phyloP scores from a whole-genome alignment of 441 rosid species.

The Bocquillonia castaneifolia region DNA sequence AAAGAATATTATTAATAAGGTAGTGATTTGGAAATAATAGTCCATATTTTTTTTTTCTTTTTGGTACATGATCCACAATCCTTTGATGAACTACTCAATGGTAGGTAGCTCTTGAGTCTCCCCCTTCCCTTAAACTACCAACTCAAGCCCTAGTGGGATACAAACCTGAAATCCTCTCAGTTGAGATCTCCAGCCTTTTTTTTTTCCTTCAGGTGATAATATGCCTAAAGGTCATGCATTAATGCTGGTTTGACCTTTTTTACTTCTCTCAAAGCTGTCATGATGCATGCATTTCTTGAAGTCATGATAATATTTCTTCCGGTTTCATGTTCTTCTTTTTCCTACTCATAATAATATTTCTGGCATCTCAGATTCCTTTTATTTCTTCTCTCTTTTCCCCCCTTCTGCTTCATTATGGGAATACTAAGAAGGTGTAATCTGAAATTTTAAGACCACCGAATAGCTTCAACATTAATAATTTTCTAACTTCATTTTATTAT shows the following conservation, averaged over 20 bases:
- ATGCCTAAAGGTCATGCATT: background rate
- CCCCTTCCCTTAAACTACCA: background rate
- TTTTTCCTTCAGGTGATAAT: background rate
- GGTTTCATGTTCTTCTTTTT: background rate
- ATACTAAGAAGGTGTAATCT: background rate
- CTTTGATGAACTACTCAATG: background rate
- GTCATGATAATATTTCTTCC: background rate
- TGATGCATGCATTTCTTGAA: background rate
- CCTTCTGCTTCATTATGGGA: background rate
- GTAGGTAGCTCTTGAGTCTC: background rate
- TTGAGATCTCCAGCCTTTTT: background rate
- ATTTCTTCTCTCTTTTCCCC: background rate
- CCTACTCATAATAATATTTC: no score
- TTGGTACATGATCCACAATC: background rate
- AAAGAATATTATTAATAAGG: slow-evolving; percentile 86
- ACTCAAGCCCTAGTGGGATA: background rate
- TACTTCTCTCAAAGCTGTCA: background rate
- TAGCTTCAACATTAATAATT: background rate
- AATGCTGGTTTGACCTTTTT: background rate
- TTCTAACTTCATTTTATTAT: background rate
- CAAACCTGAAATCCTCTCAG: background rate
- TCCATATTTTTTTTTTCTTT: background rate
- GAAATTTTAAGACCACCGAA: background rate
- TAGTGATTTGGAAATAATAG: slow-evolving; percentile 24
- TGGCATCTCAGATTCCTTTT: background rate